Percentiles rank a stretch among this genome's conserved stretches.
phyloP scores from a whole-genome alignment of 192 early-diverging fungal species.

The Coemansia sp. region DNA sequence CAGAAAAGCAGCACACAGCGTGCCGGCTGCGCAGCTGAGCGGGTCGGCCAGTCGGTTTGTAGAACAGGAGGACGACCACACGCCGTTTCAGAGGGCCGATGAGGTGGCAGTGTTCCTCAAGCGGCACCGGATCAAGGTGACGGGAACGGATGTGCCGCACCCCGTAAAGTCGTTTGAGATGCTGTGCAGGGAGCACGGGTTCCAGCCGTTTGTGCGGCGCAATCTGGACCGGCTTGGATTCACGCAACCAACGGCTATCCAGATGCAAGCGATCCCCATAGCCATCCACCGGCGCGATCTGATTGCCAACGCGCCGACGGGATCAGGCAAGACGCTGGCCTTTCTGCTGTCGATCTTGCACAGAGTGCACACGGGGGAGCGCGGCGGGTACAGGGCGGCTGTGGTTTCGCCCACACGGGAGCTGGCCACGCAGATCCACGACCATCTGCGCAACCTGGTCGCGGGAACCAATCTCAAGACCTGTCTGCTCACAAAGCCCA shows the following conservation, averaged over 20 bases:
- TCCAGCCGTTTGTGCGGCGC: conserved; percentile 69
- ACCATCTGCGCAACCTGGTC: conserved; percentile 75
- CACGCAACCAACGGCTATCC: conserved; percentile 82
- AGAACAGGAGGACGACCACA: conserved; percentile 34
- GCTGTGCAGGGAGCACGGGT: conserved; percentile 68
- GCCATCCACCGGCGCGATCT: conserved; percentile 89
- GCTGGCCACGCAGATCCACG: conserved; percentile 84
- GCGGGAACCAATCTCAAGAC: conserved; percentile 73
- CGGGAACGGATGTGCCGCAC: conserved; percentile 82
- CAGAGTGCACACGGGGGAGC: conserved; percentile 74
- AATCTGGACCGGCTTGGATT: conserved; percentile 74
- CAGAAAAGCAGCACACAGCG: conserved; percentile 1
- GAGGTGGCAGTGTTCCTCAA: conserved; percentile 71
- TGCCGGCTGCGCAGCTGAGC: conserved; percentile 37
- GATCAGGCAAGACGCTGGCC: conserved; percentile 97
- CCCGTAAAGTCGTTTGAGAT: conserved; percentile 82
- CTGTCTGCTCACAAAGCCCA: conserved; percentile 83
- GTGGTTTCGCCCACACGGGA: conserved; percentile 95
- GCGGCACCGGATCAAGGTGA: conserved; percentile 74
- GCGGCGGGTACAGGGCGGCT: conserved; percentile 82
- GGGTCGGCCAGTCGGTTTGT: conserved; percentile 51
- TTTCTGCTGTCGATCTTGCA: conserved; percentile 91
- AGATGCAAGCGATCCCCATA: conserved; percentile 91
- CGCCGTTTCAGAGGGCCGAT: conserved; percentile 27
- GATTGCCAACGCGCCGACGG: conserved; percentile 95